phyloP scores from a whole-genome alignment of 2,329 filamentous ascomycete species.

The Teratosphaeria zuluensis region DNA sequence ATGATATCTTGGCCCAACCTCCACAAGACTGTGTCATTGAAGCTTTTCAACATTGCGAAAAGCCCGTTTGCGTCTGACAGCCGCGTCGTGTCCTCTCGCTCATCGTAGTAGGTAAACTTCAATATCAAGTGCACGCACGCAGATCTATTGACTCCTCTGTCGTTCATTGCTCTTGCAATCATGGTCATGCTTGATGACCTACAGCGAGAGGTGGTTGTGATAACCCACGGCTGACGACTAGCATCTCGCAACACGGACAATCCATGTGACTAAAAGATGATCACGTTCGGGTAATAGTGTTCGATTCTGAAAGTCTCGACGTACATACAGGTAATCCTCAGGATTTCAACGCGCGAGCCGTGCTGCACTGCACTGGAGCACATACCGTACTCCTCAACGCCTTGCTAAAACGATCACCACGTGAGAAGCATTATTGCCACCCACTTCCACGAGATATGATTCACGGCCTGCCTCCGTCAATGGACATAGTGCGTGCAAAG shows the following conservation, averaged over 20 bases:
- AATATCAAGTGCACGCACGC: too few species aligned
- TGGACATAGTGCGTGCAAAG: background rate
- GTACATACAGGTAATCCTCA: background rate
- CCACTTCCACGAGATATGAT: background rate
- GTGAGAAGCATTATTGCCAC: background rate
- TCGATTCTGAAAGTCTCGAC: background rate
- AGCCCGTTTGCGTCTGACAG: too few species aligned
- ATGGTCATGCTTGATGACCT: too few species aligned
- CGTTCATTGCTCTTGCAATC: too few species aligned
- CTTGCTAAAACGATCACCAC: conserved; percentile 1
- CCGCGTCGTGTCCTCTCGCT: too few species aligned
- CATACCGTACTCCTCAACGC: conserved; percentile 1
- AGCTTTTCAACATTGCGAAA: background rate
- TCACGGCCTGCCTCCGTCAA: background rate
- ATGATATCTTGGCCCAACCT: background rate
- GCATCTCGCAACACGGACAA: too few species aligned
- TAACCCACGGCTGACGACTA: too few species aligned
- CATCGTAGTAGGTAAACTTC: too few species aligned
- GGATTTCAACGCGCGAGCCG: background rate
- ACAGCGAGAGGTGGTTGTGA: too few species aligned
- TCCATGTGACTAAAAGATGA: background rate
- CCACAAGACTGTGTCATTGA: background rate
- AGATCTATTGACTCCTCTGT: too few species aligned
- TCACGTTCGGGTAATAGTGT: background rate
- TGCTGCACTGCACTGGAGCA: background rate